Base-by-base conservation (phyloP, 352 stramenopile species). In the Globisporangium iwayamae region DNA sequence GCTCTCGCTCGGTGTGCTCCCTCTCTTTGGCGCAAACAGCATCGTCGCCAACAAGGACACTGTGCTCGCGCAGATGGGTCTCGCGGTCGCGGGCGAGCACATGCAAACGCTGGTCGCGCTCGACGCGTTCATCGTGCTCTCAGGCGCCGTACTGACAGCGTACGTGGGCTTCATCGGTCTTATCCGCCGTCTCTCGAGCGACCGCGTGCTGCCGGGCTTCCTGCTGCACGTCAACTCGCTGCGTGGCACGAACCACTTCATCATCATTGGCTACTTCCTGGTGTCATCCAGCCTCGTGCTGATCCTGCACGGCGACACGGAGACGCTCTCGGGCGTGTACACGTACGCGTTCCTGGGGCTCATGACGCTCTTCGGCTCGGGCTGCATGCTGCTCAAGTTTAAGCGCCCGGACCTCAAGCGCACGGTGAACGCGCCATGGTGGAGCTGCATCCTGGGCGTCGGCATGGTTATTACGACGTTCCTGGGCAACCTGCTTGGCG, bases 311-410 rank as follows among this genome's bases (percentile, higher is more conserved):
- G 91, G 91, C 39, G 87, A 98, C 70, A 94, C 96, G 7, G 91
- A 83, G 67, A 96, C 90, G 32, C 81, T 98, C 13, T 94, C 86
- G 56, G 93, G 93, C 28, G 94, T 98, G 28, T 98, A 98, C 80
- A 98, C 89, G 52, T 97, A 97, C 73, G 89, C 93, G n/a, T 98
- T 98, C 77, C 71, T 98, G 25, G 89, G 87, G 0, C 88, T 98
- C 46, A 98, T 98, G 92, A 96, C 79, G 53, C 87, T 98, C 55
- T 98, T 98, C 60, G 91, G 90, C 53, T 83, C 80, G 47, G 93
- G 93, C 56, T 98, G 91, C 72, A 97, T 98, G 80, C 66, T 98
- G 36, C 90, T 98, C 61, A 98, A 98, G 79, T 97, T 96, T 65
- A 98, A 98, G 78, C 84, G 94, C 18, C 89, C 91, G 0, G 84